Conservation (phyloP, 2,329 filamentous ascomycete genomes). For the Scedosporium aurantiacum region DNA sequence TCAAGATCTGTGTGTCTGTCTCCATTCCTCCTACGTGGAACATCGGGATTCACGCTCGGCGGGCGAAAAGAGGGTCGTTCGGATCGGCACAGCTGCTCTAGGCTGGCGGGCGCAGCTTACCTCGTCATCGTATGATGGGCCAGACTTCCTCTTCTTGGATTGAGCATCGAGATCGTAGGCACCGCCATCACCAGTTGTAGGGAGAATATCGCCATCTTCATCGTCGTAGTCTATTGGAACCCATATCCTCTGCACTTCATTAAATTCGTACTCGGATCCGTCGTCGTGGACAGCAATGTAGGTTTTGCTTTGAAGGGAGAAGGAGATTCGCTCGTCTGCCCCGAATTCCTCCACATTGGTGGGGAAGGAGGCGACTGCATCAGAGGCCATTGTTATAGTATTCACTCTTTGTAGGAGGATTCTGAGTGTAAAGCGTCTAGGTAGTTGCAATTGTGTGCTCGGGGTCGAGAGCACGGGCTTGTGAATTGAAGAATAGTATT, state of each 20-base stretch:
- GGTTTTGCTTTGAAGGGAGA: slow-evolving; percentile 70
- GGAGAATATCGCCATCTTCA: slow-evolving; percentile 1
- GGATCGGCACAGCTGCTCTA: neutral
- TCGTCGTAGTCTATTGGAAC: slow-evolving; percentile 44
- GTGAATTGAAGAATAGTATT: neutral
- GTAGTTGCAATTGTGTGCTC: too few relatives aligned
- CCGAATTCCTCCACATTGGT: slow-evolving; percentile 59
- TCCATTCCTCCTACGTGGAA: neutral
- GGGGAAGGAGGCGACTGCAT: slow-evolving; percentile 30
- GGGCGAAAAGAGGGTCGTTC: neutral
- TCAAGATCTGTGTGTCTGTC: neutral
- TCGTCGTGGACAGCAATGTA: slow-evolving; percentile 77
- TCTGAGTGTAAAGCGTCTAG: neutral
- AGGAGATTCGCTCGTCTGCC: slow-evolving; percentile 72
- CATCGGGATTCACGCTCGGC: neutral
- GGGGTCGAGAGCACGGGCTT: too few relatives aligned
- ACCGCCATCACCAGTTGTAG: slow-evolving; percentile 4
- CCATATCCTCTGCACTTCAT: slow-evolving; percentile 62
- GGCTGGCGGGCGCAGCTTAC: slow-evolving; percentile 24
- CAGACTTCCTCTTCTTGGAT: slow-evolving; percentile 32
- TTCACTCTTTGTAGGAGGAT: neutral
- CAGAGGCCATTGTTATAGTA: slow-evolving; percentile 2
- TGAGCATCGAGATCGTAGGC: slow-evolving; percentile 13
- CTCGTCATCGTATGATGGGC: slow-evolving; percentile 25
- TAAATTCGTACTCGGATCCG: slow-evolving; percentile 76